Percentiles rank a stretch among this genome's conserved stretches.
These are phyloP conservation scores for Paspalum vaginatum DNA, from an alignment of 176 grass and related monocot genomes.

Conservation along the genomic window DNA sequence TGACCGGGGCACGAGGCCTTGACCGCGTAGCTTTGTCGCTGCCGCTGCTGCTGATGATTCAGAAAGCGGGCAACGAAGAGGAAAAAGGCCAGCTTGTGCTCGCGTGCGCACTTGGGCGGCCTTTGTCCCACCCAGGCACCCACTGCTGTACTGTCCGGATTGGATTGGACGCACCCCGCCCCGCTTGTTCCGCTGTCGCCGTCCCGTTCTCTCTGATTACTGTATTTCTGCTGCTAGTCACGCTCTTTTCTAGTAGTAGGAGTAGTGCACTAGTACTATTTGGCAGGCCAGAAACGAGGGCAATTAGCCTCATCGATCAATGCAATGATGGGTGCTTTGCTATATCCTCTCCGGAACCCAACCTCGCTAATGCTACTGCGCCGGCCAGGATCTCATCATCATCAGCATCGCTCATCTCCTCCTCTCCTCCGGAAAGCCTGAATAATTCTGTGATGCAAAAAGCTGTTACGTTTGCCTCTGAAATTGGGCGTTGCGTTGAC, in stretches of 20 bases:
- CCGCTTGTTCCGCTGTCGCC: slow-evolving; percentile 28
- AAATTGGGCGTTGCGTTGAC: no score
- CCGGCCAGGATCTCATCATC: no score
- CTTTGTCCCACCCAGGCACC: slow-evolving; percentile 1
- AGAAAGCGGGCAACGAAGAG: neutral
- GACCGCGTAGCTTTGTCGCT: neutral
- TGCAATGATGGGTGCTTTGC: no score
- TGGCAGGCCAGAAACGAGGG: slow-evolving; percentile 14
- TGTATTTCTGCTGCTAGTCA: no score
- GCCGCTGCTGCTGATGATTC: neutral
- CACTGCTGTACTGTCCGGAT: neutral
- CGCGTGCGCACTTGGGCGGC: slow-evolving; percentile 42
- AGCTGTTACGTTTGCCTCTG: no score
- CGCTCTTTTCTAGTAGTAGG: neutral
- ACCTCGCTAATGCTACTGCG: no score
- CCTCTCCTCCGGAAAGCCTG: no score
- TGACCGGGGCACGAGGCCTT: slow-evolving; percentile 31
- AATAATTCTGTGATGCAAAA: no score
- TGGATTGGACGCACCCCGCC: no score
- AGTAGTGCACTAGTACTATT: neutral
- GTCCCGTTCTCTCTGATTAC: neutral
- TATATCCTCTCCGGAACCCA: no score
- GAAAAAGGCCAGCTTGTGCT: slow-evolving; percentile 37
- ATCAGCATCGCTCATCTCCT: no score
- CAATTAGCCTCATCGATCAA: neutral